Evolutionary conservation across 1,284 basidiomycete species (phyloP).

Genomic region (Pholiota adiposa): DNA sequence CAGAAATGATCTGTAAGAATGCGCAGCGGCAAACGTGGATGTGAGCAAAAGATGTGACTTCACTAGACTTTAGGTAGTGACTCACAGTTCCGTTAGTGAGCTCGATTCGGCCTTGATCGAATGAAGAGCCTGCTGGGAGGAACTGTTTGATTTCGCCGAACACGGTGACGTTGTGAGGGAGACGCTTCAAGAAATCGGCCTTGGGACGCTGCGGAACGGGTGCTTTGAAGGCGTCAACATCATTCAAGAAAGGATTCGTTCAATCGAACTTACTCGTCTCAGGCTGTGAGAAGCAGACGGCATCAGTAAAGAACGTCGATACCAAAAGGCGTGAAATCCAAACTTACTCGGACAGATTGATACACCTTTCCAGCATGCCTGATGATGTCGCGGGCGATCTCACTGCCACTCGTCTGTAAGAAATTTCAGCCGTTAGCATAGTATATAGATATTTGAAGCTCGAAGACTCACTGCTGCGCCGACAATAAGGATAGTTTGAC

Average conservation of each 20-base stretch:
- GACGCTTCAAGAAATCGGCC: slow-evolving; percentile 22
- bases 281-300: background rate
- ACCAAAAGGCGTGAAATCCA: background rate
- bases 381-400: slow-evolving; percentile 44
- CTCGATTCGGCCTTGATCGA: slow-evolving; percentile 37
- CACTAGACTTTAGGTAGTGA: background rate
- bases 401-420: slow-evolving; percentile 44
- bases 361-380: slow-evolving; percentile 36
- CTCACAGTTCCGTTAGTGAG: slow-evolving; percentile 44
- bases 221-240: slow-evolving; percentile 1
- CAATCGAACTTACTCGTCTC: background rate
- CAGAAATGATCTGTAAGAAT: slow-evolving; percentile 33
- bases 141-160: slow-evolving; percentile 32
- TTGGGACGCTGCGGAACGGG: slow-evolving; percentile 18
- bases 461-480: slow-evolving; percentile 42
- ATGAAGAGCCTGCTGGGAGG: slow-evolving; percentile 22
- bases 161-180: slow-evolving; percentile 31
- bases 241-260: background rate
- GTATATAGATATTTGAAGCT: background rate
- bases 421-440: background rate
- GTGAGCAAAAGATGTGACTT: background rate
- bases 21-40: background rate
- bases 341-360: slow-evolving; percentile 37
- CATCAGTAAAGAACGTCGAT: background rate
- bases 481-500: slow-evolving; percentile 49